Evolutionary conservation across 306 rosid genomes (phyloP).

Genomic region (Mimosa bimucronata): DNA sequence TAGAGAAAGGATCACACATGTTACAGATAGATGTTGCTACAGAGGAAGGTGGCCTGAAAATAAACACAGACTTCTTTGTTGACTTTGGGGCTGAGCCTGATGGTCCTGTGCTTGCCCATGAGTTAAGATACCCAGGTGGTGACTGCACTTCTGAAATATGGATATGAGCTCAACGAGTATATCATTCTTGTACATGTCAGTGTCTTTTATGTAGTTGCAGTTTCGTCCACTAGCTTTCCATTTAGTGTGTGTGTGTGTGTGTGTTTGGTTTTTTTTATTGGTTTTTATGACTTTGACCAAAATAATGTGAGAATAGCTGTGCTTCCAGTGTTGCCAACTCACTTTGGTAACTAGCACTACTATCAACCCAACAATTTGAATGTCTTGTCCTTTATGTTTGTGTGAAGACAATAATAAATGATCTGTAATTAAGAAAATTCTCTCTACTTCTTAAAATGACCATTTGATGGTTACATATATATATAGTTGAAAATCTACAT

Average conservation of each 20-base stretch:
- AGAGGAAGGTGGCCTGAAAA: conserved; percentile 73
- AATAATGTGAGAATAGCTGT: background rate
- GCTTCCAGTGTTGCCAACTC: background rate
- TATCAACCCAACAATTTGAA: background rate
- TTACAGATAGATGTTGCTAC: conserved; percentile 81
- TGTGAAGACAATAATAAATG: background rate
- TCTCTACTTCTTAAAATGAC: background rate
- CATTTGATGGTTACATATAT: background rate
- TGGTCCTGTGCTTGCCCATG: conserved; percentile 97
- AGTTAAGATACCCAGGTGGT: conserved; percentile 97
- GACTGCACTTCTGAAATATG: conserved; percentile 97
- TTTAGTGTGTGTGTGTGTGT: background rate
- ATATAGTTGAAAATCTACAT: too few species aligned
- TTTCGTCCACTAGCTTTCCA: background rate
- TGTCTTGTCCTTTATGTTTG: background rate
- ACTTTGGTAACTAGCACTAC: background rate
- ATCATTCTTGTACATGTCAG: background rate
- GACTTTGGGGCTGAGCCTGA: conserved; percentile 91
- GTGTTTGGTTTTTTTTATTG: background rate
- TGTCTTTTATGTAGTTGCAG: background rate
- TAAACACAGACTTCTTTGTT: conserved; percentile 80
- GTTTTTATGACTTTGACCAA: background rate
- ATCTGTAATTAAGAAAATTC: background rate
- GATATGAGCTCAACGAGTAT: conserved; percentile 44
- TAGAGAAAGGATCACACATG: conserved; percentile 83